Evolutionary conservation across 768 basidiomycete species (phyloP), one percentile per base, ranked within the genome.

Genomic region (Suillus subalutaceus): DNA sequence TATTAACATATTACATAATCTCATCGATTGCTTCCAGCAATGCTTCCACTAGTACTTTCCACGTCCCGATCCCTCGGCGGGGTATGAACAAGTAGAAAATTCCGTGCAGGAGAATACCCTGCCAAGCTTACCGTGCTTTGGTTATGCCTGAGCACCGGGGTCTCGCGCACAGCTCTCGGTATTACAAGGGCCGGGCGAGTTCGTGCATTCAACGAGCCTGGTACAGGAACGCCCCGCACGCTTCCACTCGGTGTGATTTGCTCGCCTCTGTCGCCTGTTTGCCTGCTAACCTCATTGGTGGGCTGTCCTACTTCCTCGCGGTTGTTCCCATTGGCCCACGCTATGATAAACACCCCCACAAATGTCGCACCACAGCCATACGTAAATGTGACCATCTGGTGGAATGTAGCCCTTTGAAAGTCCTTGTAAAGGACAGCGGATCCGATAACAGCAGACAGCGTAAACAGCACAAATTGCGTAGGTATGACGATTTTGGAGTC

Each of bases 401-500:
- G 91, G 74, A 95, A 92, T 12, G 86, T 85, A 15, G 93, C 89
- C 67, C 86, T 87, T 69, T 87, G 84, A 79, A 99, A 99, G 77
- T 99, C 97, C 32, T 93, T 91, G 74, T 97, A 99, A 1, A 99
- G 84, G 18, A 99, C 90, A 2, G 93, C 94, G 5, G 94, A 96
- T 35, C 96, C 97, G 64, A 93, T 81, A 70, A 99, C 96, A 6
- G 94, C 94, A 6, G 93, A 94, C 43, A 99, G 82, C 32, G 93
- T 96, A 81, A 99, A 99, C 64, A 95, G 84, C 38, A 97, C 94
- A 75, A 97, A 99, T 81, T 98, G 96, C 16, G 90, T 90, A 6
- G 96, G 97, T 68, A 99, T 94, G 32, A 98, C 96, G 62, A 90
- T 92, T 80, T 97, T 97, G 77, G 92, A 90, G 73, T 97, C 94